These are phyloP conservation scores for Herpotrichia juniperi DNA, from an alignment of 2,329 filamentous ascomycete genomes.

Conservation along the genomic window DNA sequence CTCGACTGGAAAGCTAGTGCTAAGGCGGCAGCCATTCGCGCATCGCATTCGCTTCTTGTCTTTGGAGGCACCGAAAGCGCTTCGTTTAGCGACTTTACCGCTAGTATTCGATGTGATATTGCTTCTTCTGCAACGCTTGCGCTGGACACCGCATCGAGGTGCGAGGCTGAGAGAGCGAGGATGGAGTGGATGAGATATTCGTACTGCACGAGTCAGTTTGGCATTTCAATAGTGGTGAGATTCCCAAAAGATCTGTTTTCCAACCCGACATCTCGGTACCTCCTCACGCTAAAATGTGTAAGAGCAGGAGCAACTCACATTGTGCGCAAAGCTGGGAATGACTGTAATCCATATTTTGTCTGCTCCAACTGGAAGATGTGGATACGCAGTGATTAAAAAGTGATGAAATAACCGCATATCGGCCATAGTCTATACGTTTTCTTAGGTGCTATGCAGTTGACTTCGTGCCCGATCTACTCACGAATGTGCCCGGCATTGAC, in stretches of 20 bases:
- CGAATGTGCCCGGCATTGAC: slow-evolving; percentile 40
- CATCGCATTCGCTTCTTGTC: slow-evolving; percentile 39
- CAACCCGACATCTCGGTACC: background rate
- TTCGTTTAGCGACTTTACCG: slow-evolving; percentile 58
- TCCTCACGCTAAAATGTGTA: background rate
- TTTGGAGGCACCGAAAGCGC: slow-evolving; percentile 43
- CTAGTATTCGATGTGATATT: slow-evolving; percentile 69
- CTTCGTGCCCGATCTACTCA: slow-evolving; percentile 23
- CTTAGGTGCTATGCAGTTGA: slow-evolving; percentile 16
- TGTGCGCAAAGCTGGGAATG: slow-evolving; percentile 70
- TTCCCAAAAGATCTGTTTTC: too few relatives aligned
- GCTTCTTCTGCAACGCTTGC: slow-evolving; percentile 62
- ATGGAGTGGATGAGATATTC: slow-evolving; percentile 75
- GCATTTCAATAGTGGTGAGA: background rate
- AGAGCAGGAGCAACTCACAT: slow-evolving; percentile 52
- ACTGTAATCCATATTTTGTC: slow-evolving; percentile 71
- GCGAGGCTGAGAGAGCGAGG: slow-evolving; percentile 70
- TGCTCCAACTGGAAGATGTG: slow-evolving; percentile 68
- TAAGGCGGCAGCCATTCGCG: slow-evolving; percentile 44
- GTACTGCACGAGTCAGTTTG: slow-evolving; percentile 51
- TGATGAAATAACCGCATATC: slow-evolving; percentile 75
- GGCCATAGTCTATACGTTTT: slow-evolving; percentile 44
- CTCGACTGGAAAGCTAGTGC: slow-evolving; percentile 47
- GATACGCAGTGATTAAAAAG: slow-evolving; percentile 66
- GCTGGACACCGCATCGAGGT: slow-evolving; percentile 60